Conservation (phyloP, 768 basidiomycete genomes). For the Kwoniella dejecticola region DNA sequence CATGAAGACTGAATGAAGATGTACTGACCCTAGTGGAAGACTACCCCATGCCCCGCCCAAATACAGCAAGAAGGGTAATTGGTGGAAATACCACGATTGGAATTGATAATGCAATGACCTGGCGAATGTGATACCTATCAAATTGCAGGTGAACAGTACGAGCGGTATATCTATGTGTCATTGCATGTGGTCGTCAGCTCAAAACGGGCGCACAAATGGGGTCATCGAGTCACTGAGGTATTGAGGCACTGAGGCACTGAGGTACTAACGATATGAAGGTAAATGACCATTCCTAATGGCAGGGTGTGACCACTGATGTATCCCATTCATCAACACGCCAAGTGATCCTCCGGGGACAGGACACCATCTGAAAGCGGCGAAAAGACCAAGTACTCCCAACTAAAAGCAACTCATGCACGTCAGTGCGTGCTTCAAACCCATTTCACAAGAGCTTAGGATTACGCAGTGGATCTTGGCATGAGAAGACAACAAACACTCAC, state of each 20-base stretch:
- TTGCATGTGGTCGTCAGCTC: no score
- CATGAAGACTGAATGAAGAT: background rate
- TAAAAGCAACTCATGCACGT: slow-evolving; percentile 4
- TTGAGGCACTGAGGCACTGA: no score
- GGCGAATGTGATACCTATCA: slow-evolving; percentile 88
- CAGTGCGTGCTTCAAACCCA: no score
- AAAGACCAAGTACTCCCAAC: slow-evolving; percentile 61
- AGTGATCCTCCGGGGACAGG: slow-evolving; percentile 66
- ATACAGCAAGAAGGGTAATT: slow-evolving; percentile 80
- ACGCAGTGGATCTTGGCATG: no score
- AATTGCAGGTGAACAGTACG: slow-evolving; percentile 83
- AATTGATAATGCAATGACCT: slow-evolving; percentile 97
- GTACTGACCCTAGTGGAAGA: slow-evolving; percentile 44
- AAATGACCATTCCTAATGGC: slow-evolving; percentile 61
- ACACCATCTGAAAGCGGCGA: slow-evolving; percentile 78
- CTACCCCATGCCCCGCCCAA: slow-evolving; percentile 64
- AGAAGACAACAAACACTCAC: slow-evolving; percentile 34
- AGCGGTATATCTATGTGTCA: slow-evolving; percentile 68
- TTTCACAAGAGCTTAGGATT: no score
- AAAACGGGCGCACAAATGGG: no score
- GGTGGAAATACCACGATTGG: slow-evolving; percentile 94
- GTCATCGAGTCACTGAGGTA: no score
- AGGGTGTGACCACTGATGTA: slow-evolving; percentile 58
- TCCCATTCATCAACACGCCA: slow-evolving; percentile 64
- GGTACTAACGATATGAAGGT: slow-evolving; percentile 70